A percentile compares a stretch with the other conserved stretches of the same genome.
Evolutionary conservation across 371 early-diverging fungal genomes (phyloP).

Genomic region (Haplosporangium sp.): DNA sequence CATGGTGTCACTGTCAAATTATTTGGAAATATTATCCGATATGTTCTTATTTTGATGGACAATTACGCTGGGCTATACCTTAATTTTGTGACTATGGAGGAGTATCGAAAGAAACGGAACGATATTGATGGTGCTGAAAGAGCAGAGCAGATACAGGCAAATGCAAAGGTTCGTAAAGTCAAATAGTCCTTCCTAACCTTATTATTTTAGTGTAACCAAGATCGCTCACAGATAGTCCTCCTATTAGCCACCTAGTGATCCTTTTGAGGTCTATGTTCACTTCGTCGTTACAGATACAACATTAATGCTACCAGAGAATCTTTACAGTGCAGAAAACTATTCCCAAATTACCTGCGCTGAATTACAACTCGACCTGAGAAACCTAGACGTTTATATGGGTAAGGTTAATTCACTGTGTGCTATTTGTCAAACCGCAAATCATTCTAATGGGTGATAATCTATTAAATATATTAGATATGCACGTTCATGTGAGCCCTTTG

Average conservation of each 20-base stretch:
- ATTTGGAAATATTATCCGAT: slow-evolving; percentile 79
- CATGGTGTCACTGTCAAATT: slow-evolving; percentile 72
- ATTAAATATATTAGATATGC: slow-evolving; percentile 64
- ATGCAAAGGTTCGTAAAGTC: slow-evolving; percentile 65
- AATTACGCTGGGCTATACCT: slow-evolving; percentile 83
- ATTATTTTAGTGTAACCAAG: neutral
- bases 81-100: slow-evolving; percentile 79
- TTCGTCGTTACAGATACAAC: slow-evolving; percentile 68
- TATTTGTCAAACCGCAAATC: too few species aligned
- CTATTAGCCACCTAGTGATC: slow-evolving; percentile 65
- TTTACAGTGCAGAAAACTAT: slow-evolving; percentile 72
- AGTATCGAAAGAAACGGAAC: slow-evolving; percentile 70
- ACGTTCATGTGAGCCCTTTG: slow-evolving; percentile 73
- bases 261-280: slow-evolving; percentile 75
- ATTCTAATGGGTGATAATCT: neutral
- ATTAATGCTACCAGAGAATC: slow-evolving; percentile 75
- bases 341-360: slow-evolving; percentile 73
- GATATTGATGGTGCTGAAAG: slow-evolving; percentile 61
- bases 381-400: slow-evolving; percentile 77
- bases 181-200: too few species aligned
- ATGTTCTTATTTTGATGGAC: slow-evolving; percentile 78
- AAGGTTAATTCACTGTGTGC: neutral
- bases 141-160: slow-evolving; percentile 65
- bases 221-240: neutral
- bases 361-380: slow-evolving; percentile 75